Conservation (phyloP, 768 basidiomycete species). For the Suillus decipiens region DNA sequence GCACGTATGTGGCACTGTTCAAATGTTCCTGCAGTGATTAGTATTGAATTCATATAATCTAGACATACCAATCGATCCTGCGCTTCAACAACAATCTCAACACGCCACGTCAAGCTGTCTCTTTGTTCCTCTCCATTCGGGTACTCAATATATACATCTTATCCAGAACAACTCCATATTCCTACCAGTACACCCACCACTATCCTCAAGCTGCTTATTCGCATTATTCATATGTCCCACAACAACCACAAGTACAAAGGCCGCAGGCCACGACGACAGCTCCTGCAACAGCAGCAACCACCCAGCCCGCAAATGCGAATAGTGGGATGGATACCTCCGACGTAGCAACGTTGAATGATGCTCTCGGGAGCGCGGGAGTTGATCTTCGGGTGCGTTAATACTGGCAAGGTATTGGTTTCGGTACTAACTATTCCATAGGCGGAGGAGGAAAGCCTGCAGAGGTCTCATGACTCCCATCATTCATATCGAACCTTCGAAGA, state of each 20-base stretch:
- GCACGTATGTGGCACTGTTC: conserved; percentile 32
- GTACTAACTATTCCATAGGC: conserved; percentile 51
- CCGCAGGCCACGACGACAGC: conserved; percentile 22
- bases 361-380: conserved; percentile 83
- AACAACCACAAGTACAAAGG: conserved; percentile 33
- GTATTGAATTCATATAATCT: conserved; percentile 13
- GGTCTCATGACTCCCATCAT: conserved; percentile 61
- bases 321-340: conserved; percentile 62
- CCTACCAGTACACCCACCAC: conserved; percentile 43
- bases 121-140: conserved; percentile 3
- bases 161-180: conserved; percentile 48
- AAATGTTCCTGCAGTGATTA: conserved; percentile 2
- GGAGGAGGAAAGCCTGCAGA: conserved; percentile 81
- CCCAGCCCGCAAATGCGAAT: conserved; percentile 26
- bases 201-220: conserved; percentile 39
- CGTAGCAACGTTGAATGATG: conserved; percentile 80
- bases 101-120: conserved; percentile 41
- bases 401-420: neutral
- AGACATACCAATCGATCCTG: conserved; percentile 70
- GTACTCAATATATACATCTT: conserved; percentile 14
- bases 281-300: conserved; percentile 20
- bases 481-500: conserved; percentile 72
- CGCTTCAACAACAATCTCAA: conserved; percentile 60
- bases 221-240: conserved; percentile 45
- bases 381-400: conserved; percentile 64